phyloP scores from a whole-genome alignment of 306 rosid genomes.

The Dalbergia oliveri region DNA sequence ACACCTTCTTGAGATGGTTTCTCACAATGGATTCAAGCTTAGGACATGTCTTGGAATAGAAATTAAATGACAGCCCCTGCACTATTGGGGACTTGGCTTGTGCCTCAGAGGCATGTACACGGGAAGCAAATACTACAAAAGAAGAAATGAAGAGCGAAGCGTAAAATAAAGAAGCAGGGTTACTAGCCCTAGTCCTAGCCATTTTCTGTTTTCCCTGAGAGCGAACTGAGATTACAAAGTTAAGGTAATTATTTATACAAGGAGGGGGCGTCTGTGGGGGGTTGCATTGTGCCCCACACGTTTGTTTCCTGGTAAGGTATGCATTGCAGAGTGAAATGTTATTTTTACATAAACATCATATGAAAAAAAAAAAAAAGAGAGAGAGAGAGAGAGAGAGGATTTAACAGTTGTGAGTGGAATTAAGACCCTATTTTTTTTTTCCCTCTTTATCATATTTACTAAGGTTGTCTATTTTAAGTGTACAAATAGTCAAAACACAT shows the following conservation, averaged over 20 bases:
- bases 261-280: neutral
- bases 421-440: too few relatives aligned
- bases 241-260: conserved; percentile 4
- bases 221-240: neutral
- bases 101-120: conserved; percentile 12
- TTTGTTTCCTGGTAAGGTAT: neutral
- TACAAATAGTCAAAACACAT: too few relatives aligned
- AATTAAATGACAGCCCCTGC: conserved; percentile 57
- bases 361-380: too few relatives aligned
- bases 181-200: neutral
- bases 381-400: too few relatives aligned
- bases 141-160: conserved; percentile 25
- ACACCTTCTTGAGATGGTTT: conserved; percentile 53
- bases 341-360: too few relatives aligned
- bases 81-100: conserved; percentile 35
- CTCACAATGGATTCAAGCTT: conserved; percentile 51
- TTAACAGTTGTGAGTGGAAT: too few relatives aligned
- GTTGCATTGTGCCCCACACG: neutral
- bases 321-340: too few relatives aligned
- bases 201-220: neutral
- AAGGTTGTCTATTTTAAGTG: too few relatives aligned
- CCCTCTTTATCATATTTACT: too few relatives aligned
- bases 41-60: conserved; percentile 58
- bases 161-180: neutral
- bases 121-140: conserved; percentile 11